Base-by-base conservation (phyloP, 495 filamentous ascomycete species). In the Daldinia concentrica region DNA sequence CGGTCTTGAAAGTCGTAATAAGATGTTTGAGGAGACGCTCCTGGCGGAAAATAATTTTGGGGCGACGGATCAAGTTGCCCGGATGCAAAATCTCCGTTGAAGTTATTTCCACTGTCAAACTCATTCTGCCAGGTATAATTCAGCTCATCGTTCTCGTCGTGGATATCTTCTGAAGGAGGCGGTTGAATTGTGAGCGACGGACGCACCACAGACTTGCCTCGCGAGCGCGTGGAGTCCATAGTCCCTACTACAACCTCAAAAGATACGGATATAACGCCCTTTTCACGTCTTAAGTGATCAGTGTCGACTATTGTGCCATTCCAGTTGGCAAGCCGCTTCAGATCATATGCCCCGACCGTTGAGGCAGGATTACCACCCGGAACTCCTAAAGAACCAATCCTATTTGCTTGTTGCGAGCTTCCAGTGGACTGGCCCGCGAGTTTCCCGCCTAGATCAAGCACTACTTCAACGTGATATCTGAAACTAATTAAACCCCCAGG, bases 401-500 rank as follows among this genome's bases (percentile, higher is more conserved):
- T 69, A 90, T 77, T 86, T 34, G 90, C 79, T 48, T 68, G 64
- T 41, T 72, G 71, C 8, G 74, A 71, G 26, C 45, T 62, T 22
- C 76, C 71, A 19, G 65, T 66, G 8, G 76, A 76, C 54, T 75
- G 76, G 5, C 89, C 88, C 22, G 89, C 88, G 4, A 97, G 83
- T 74, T 93, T 97, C 14, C 95, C 94, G 29, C 95, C 93, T 8
- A 98, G 82, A 74, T 99, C 95, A 2, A 97, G 86, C 22, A 98
- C 90, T 3, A 97, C 91, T 77, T 99, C 95, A 26, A 97, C 86
- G 71, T 92, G 92, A 76, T 99, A 98, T 71, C 90, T 91, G 80
- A 99, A 98, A 68, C 89, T 92, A 66, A 99, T 96, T 86, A 97
- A 93, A 26, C 90, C 88, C 22, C 94, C 93, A 0, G 95, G 95